Conservation (phyloP, 2,329 filamentous ascomycete species). For the Beauveria sp. region DNA sequence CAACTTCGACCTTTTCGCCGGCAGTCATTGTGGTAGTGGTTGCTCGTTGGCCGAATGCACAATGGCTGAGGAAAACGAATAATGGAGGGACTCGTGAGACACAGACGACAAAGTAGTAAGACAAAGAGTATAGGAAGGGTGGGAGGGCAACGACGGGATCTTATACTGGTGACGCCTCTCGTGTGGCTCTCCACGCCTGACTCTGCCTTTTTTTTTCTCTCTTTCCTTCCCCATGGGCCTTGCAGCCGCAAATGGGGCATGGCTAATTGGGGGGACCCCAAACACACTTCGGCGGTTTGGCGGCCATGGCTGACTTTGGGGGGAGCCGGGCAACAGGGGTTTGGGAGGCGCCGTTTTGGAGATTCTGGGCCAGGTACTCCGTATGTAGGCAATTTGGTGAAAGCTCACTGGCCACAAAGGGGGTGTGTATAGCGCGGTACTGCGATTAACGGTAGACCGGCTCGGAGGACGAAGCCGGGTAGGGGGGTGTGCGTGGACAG, state of each 20-base stretch:
- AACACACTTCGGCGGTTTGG: slow-evolving; percentile 11
- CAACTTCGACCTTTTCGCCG: not conserved
- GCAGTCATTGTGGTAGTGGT: slow-evolving; percentile 2
- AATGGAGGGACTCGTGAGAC: slow-evolving; percentile 7
- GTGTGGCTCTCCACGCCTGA: not conserved
- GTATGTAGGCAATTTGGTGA: not conserved
- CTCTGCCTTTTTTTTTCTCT: not conserved
- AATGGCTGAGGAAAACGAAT: not conserved
- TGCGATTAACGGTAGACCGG: not conserved
- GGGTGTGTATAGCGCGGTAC: not conserved
- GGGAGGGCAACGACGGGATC: slow-evolving; percentile 1
- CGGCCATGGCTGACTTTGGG: slow-evolving; percentile 10
- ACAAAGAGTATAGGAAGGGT: not conserved
- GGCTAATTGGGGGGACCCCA: slow-evolving; percentile 1
- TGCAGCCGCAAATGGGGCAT: not conserved
- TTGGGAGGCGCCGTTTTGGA: slow-evolving; percentile 3
- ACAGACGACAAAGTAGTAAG: slow-evolving; percentile 5
- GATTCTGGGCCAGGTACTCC: slow-evolving; percentile 1
- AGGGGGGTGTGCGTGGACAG: not conserved
- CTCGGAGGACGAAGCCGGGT: not conserved
- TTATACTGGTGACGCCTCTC: slow-evolving; percentile 1
- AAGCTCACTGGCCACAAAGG: not conserved
- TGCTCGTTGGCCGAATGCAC: not conserved
- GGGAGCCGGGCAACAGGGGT: slow-evolving; percentile 1
- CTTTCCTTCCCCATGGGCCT: not conserved